Evolutionary conservation across 2,329 filamentous ascomycete genomes (phyloP).

Genomic region (Colletotrichum ledebouriae): DNA sequence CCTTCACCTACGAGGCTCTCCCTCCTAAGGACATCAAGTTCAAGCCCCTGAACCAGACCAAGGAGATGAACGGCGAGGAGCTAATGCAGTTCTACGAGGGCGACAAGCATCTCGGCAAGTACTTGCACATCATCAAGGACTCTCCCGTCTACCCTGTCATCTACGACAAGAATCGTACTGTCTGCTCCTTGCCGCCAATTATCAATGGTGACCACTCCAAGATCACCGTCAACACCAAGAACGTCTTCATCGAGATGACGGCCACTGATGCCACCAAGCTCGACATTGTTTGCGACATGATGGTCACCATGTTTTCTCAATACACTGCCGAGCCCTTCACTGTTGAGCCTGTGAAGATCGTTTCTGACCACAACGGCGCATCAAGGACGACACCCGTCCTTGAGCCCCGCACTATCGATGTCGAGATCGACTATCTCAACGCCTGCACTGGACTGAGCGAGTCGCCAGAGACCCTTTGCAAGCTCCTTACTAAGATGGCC

Average conservation of each 20-base stretch:
- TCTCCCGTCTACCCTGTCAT: conserved; percentile 96
- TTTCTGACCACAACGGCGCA: conserved; percentile 90
- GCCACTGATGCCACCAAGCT: conserved; percentile 96
- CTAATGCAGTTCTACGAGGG: conserved; percentile 96
- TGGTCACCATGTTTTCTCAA: conserved; percentile 96
- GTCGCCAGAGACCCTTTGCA: conserved; percentile 80
- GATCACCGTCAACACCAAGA: conserved; percentile 90
- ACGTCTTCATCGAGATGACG: conserved; percentile 97
- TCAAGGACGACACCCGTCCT: conserved; percentile 86
- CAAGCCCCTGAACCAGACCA: conserved; percentile 88
- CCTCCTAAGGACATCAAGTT: conserved; percentile 95
- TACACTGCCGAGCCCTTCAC: conserved; percentile 92
- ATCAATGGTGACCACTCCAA: conserved; percentile 99
- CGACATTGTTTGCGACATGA: conserved; percentile 94
- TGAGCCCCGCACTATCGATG: conserved; percentile 80
- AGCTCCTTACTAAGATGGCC: conserved; percentile 89
- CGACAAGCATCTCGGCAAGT: conserved; percentile 91
- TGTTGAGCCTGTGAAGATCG: conserved; percentile 91
- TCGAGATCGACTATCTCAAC: conserved; percentile 94
- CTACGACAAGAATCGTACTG: conserved; percentile 86
- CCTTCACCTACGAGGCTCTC: conserved; percentile 96
- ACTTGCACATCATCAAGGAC: conserved; percentile 93
- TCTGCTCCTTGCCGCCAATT: conserved; percentile 95
- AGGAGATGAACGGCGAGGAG: conserved; percentile 87
- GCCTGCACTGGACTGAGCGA: conserved; percentile 87